Evolutionary conservation across 208 protist species (phyloP), one percentile per base, ranked within the genome.

Genomic region (Balamuthia mandrillaris): DNA sequence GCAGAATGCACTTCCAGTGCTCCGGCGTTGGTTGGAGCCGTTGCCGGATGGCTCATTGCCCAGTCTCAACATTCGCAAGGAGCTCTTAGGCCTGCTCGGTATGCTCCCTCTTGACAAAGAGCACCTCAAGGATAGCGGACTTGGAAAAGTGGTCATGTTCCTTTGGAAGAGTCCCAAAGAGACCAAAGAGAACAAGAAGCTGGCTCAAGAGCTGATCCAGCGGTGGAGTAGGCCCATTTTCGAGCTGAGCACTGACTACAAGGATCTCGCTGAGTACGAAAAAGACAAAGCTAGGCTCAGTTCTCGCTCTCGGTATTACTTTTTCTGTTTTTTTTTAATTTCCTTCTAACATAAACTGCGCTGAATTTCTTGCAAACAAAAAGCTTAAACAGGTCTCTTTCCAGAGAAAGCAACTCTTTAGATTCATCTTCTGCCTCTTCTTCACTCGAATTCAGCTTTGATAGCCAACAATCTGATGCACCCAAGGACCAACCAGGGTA

Each of bases 121-220:
- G 3, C 49, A 81, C n/a, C 49, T 81, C 31, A 29, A 39, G 14
- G 72, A 81, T 42, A 81, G 72, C 18, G 72, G 72, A 9, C 29
- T 81, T 1, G 72, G 72, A 4, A 56, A 63, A 39, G 49, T 61
- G 45, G 24, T 81, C 7, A 81, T 81, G 72, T 81, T 81, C 52
- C 33, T 81, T 24, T 81, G 49, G 47, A 58, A 61, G 45, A 63
- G 35, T 29, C 72, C 72, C 29, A 81, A 81, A 33, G 72, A 81
- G 52, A 81, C 72, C 27, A 81, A 63, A 51, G 72, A 81, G 52
- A 81, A 81, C 52, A 81, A 81, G 72, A 39, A n/a, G 24, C 37
- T 63, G 18, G 72, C 72, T 0, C 72, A 81, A 35, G 72, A 81
- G 49, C 72, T 81, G 29, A 81, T 81, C 49, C 49, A 81, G 49